A percentile compares a stretch with the other conserved stretches of the same genome.
These are phyloP conservation scores for Nymphaea thermarum DNA, from an alignment of 164 flowering plant genomes.

Conservation along the genomic window DNA sequence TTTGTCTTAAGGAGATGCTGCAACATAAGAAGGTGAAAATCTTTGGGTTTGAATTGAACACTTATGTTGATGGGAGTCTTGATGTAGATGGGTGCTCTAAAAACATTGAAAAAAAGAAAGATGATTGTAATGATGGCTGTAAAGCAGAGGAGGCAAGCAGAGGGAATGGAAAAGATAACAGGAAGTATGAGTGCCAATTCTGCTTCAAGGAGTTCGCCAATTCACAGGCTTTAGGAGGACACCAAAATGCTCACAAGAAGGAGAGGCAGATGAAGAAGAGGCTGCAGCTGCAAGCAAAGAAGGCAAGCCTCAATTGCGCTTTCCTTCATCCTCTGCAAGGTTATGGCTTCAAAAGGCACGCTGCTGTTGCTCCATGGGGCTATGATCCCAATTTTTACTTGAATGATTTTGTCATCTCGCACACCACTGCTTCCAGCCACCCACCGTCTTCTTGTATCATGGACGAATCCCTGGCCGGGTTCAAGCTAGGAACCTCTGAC, in stretches of 20 bases:
- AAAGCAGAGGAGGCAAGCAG: conserved; percentile 10
- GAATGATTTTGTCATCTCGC: conserved; percentile 21
- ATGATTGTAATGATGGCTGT: not conserved
- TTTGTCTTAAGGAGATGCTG: conserved; percentile 12
- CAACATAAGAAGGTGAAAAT: conserved; percentile 47
- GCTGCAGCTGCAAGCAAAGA: conserved; percentile 74
- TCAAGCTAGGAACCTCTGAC: not conserved
- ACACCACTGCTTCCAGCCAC: not conserved
- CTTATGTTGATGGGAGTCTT: conserved; percentile 1
- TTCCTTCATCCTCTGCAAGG: conserved; percentile 50
- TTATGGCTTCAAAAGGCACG: conserved; percentile 13
- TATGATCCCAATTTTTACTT: conserved; percentile 24
- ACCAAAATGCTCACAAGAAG: conserved; percentile 96
- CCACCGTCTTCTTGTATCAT: not conserved
- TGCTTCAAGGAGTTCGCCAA: conserved; percentile 74
- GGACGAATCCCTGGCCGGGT: not conserved
- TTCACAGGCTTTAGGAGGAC: conserved; percentile 96
- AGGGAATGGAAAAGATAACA: conserved; percentile 15
- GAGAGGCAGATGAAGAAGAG: conserved; percentile 82
- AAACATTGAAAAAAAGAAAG: conserved; percentile 14
- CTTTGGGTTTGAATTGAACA: conserved; percentile 62
- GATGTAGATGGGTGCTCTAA: not conserved
- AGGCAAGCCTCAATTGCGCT: conserved; percentile 33
- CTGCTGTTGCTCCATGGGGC: conserved; percentile 18
- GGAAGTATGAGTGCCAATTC: conserved; percentile 71